Evolutionary conservation across 2,329 filamentous ascomycete genomes (phyloP), one percentile per base, ranked within the genome.

Genomic region (Paracoccidioides brasiliensis): DNA sequence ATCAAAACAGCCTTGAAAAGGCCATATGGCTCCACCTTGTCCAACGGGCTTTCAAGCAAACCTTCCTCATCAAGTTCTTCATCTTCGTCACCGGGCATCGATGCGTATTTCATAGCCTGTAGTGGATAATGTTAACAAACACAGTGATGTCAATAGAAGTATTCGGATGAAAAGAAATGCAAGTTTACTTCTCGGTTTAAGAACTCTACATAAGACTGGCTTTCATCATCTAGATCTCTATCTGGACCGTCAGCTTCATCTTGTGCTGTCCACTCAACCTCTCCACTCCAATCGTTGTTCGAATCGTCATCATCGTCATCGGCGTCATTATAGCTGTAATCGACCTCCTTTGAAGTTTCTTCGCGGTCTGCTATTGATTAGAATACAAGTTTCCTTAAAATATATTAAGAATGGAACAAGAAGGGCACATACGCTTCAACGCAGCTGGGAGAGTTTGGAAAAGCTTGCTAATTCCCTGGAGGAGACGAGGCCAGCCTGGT

Each of bases 191-290:
- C 91, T 69, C 94, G 87, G 64, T 91, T 94, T 33, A 98, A 74
- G 76, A 98, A 98, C 62, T 97, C 90, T 49, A 98, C 81, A 69
- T 98, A 98, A 5, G 91, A 89, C 30, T 87, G 86, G 69, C 88
- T 93, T 72, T 97, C 91, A 64, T 96, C 91, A 66, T 90, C 87
- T 64, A 83, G 79, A 59, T 95, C 85, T 3, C 69, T 71, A 54
- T 80, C 80, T 43, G 70, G 76, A 33, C 71, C 72, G 60, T 88
- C 87, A 33, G 81, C 81, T 32, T 79, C 80, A 49, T 82, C 82
- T 59, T 81, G 79, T 52, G 79, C 77, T 51, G 78, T 78, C 81
- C 81, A 84, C 57, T 86, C 84, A 41, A 85, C 80, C 61, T 89
- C 87, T 45, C 78, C 83, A 57, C 84, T 82, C 89, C 89, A 95